Base-by-base conservation (phyloP, 2,329 filamentous ascomycete species). In the Cladophialophora exuberans region DNA sequence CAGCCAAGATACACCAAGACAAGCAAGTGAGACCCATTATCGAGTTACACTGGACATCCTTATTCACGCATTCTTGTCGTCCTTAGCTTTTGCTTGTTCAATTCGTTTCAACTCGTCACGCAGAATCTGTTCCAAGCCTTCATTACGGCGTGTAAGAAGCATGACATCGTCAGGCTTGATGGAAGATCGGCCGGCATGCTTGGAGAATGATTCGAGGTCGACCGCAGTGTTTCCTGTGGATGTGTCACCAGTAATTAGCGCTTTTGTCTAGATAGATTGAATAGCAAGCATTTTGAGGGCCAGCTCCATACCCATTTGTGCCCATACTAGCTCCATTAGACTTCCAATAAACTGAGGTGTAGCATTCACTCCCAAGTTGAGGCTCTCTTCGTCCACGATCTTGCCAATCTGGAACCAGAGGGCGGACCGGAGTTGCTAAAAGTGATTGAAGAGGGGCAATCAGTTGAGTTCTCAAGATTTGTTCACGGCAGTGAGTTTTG, bases 341-440 rank as follows among this genome's bases (percentile, higher is more conserved):
- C 88, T 83, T 6, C 87, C 90, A 63, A 95, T 95, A 71, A 95
- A 96, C 67, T 96, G 90, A 1, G 90, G 90, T 22, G 93, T 96
- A 5, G 92, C 90, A 71, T 96, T 97, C 61, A 90, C 82, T 67
- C 89, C 84, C 23, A 86, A 78, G 53, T 81, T 79, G 25, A 90
- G 75, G 15, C 85, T 87, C 69, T 96, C 88, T 62, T 93, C 86
- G 70, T 97, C 93, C 61, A 96, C 89, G 57, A 95, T 93, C 69
- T 90, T 88, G 62, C 90, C 89, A 56, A 96, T 83, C 20, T 86
- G 83, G 67, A 87, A 87, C 90, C 90, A 96, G 20, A 96, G 82
- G 11, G 89, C 88, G 30, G 88, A 85, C 11, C 58, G 52, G 5
- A 61, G 52, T 56, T 77, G 95, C 95, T 65, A 94, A n/a, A n/a